Base-by-base conservation (phyloP, 108 stramenopile species). In the Cyclotella baltica region DNA sequence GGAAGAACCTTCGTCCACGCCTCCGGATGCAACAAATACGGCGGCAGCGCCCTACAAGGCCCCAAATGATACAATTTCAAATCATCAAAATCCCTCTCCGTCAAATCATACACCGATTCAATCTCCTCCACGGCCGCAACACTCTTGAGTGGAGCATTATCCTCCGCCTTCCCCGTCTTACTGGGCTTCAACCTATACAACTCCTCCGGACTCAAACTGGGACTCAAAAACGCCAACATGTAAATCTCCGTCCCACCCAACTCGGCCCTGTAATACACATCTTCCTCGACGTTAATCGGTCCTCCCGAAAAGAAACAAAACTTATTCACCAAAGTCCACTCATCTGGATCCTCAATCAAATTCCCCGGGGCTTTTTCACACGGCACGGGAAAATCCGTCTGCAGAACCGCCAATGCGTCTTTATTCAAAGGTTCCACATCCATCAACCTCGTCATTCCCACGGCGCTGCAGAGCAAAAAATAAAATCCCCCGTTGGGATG, bases 301-400 rank as follows among this genome's bases (percentile, higher is more conserved):
- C 94, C 94, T 10, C 94, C 94, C 6, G 90, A 91, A 78, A 95
- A 95, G 88, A 95, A 95, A 69, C 94, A 95, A 71, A 95, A 95
- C 68, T 90, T 93, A 73, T 92, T 84, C 31, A 95, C 91, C 33
- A 95, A 67, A 6, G 89, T 89, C 94, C 94, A 95, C 52, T 90
- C 78, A n/a, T 82, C 70, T 2, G 89, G 91, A 67, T 93, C 89
- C 48, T 89, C 76, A 62, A 95, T 75, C 4, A 95, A 73, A 13
- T 50, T 35, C n/a, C 30, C 36, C 20, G 94, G 94, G 11, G 89
- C 90, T 9, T 86, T 79, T 65, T 95, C 94, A 50, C 92, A 93
- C n/a, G 88, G 75, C 33, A 76, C 78, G 4, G 94, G 94, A 64
- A 68, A 95, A 80, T 95, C 91, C 22, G 94, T 91, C 73, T 95